A percentile compares a stretch with the other conserved stretches of the same genome.
phyloP scores from a whole-genome alignment of 1,284 basidiomycete genomes.

The Austroboletus niveus region DNA sequence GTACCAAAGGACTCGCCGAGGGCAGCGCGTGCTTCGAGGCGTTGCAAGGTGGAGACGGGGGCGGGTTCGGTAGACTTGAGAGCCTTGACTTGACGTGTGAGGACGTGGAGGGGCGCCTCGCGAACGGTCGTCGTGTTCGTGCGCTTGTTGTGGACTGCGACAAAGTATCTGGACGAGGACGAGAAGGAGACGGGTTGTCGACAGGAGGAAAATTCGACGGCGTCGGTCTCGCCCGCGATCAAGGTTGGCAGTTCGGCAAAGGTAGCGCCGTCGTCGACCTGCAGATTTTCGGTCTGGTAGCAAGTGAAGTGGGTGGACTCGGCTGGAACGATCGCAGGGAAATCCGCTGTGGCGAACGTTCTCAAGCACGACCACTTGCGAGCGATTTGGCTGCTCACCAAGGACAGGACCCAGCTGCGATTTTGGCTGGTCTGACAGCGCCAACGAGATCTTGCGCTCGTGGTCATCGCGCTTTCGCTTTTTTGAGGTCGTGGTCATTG shows the following conservation, averaged over 20 bases:
- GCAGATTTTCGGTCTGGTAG: conserved; percentile 43
- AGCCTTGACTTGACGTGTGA: conserved; percentile 79
- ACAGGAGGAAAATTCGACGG: conserved; percentile 57
- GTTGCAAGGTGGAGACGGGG: conserved; percentile 50
- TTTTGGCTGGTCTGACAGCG: conserved; percentile 44
- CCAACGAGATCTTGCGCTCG: conserved; percentile 43
- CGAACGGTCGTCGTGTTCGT: conserved; percentile 69
- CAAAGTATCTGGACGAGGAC: conserved; percentile 49
- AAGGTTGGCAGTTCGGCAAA: conserved; percentile 51
- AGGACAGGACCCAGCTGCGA: conserved; percentile 66
- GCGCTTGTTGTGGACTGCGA: conserved; percentile 70
- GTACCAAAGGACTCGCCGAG: conserved; percentile 92
- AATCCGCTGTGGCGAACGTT: conserved; percentile 54
- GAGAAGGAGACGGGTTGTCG: conserved; percentile 16
- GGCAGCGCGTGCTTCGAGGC: conserved; percentile 65
- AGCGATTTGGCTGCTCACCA: conserved; percentile 45
- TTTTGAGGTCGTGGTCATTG: conserved; percentile 40
- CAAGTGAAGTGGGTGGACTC: conserved; percentile 62
- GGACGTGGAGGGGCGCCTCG: conserved; percentile 69
- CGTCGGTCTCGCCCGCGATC: conserved; percentile 71
- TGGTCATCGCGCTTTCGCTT: conserved; percentile 61
- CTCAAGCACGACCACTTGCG: conserved; percentile 19
- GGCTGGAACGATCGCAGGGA: conserved; percentile 67
- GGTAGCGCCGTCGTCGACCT: conserved; percentile 33
- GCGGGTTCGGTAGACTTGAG: conserved; percentile 67